Percentiles rank a stretch among this genome's conserved stretches.
Conservation (phyloP, 306 rosid species). For the Acmispon strigosus region DNA sequence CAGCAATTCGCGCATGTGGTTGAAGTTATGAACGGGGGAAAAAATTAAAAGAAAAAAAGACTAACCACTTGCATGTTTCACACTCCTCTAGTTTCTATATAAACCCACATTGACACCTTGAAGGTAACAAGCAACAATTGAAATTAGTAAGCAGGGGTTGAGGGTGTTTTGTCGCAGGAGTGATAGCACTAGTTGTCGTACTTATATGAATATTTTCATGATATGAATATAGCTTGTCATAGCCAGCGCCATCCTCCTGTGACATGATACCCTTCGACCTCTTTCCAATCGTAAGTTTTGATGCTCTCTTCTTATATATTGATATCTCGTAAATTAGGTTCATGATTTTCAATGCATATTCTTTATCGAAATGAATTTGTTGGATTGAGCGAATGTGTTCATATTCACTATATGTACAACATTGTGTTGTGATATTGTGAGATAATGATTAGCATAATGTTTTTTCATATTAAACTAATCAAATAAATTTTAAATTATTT, state of each 20-base stretch:
- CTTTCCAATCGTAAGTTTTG: background rate
- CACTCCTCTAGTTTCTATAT: background rate
- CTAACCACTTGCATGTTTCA: background rate
- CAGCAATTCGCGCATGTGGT: background rate
- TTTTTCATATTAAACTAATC: too few relatives aligned
- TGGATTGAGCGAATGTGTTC: too few relatives aligned
- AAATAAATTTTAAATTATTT: too few relatives aligned
- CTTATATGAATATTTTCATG: too few relatives aligned
- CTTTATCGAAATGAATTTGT: too few relatives aligned
- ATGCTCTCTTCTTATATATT: too few relatives aligned
- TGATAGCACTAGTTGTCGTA: background rate
- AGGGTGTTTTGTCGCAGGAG: conserved; percentile 27
- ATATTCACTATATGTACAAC: too few relatives aligned
- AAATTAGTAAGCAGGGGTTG: background rate
- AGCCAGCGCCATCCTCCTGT: conserved; percentile 11
- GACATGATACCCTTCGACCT: conserved; percentile 16
- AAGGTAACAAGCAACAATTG: too few relatives aligned
- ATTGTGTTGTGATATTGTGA: too few relatives aligned
- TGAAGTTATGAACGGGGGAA: background rate
- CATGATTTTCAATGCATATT: too few relatives aligned
- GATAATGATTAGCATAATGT: too few relatives aligned
- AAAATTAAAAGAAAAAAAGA: background rate
- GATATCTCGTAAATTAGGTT: too few relatives aligned
- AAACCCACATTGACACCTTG: background rate
- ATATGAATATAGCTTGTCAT: background rate